Evolutionary conservation across 306 rosid species (phyloP), one percentile per base, ranked within the genome.

Genomic region (Betula pendula): DNA sequence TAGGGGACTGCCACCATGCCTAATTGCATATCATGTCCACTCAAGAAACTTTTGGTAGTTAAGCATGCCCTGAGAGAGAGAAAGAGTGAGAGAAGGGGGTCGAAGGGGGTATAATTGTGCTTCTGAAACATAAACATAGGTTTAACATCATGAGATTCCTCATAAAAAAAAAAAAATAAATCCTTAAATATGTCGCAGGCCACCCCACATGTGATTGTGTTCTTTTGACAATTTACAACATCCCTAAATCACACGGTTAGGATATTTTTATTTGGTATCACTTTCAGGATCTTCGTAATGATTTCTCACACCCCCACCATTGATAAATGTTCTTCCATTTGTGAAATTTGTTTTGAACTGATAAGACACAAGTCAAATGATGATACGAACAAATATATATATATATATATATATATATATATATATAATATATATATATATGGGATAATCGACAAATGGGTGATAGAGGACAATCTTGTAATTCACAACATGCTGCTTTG

Each of bases 251-350:
- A 53, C 82, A 68, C 65, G 43, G 14, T 53, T 40, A 29, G 77
- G 81, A 81, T 80, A 81, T 84, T 71, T 77, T 82, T 83, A 81
- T 44, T 83, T 59, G 80, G 81, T 68, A 82, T 81, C 75, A 27
- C 80, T 80, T 82, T 79, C 38, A 44, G 47, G 86, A 89, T 88
- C 87, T 83, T 78, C 63, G 80, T 78, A 74, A 87, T 90, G 81
- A 90, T 90, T 79, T 29, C 73, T 81, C 72, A 62, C 84, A 79
- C 86, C 86, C 19, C 82, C 87, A 82, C 89, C 75, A 60, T 78
- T 72, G 76, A 84, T 84, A 38, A 43, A 79, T 80, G 45, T 55
- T 80, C 71, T 55, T 68, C 16, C 67, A 55, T 9, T 76, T 77
- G 12, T 42, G 35, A 13, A n/a, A 33, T 15, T 27, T 31, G 38